These are phyloP conservation scores for Lomentospora prolificans DNA, from an alignment of 2,329 filamentous ascomycete genomes.

Conservation along the genomic window DNA sequence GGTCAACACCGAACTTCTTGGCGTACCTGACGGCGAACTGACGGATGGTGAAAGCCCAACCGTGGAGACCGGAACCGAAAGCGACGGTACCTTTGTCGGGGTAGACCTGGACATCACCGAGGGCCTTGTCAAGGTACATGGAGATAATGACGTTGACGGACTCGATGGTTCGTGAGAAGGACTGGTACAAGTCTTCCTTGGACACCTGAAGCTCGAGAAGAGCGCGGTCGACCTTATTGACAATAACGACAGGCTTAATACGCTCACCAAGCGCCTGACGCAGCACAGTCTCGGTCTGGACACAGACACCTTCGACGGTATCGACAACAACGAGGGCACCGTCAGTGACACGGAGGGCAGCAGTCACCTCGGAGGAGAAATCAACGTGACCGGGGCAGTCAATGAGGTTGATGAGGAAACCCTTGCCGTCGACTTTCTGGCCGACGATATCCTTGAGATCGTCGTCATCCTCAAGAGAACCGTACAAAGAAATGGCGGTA, in stretches of 20 bases:
- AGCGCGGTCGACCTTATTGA: constrained; percentile 99
- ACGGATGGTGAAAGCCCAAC: constrained; percentile 98
- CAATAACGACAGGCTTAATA: constrained; percentile 99
- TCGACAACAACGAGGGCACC: constrained; percentile 99
- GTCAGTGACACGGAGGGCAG: constrained; percentile 98
- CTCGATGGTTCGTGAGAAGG: constrained; percentile 98
- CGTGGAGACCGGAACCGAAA: constrained; percentile 99
- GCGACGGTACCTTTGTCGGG: constrained; percentile 95
- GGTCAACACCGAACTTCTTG: constrained; percentile 99
- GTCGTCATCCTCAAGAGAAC: constrained; percentile 66
- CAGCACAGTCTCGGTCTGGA: constrained; percentile 99
- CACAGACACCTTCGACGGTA: constrained; percentile 98
- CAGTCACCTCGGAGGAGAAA: constrained; percentile 99
- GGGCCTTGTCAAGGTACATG: constrained; percentile 93
- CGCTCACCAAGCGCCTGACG: constrained; percentile 98
- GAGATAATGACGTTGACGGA: constrained; percentile 99
- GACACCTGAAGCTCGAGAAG: constrained; percentile 96
- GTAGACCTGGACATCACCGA: constrained; percentile 98
- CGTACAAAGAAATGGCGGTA: constrained; percentile 97
- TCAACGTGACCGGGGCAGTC: constrained; percentile 99
- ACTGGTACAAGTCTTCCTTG: constrained; percentile 99
- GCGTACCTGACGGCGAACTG: constrained; percentile 94
- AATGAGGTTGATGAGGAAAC: constrained; percentile 99
- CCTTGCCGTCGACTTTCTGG: constrained; percentile 79
- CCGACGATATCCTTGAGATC: constrained; percentile 91